These are phyloP conservation scores for Triticum timopheevii DNA, from an alignment of 176 grass and related monocot species.

Conservation along the genomic window DNA sequence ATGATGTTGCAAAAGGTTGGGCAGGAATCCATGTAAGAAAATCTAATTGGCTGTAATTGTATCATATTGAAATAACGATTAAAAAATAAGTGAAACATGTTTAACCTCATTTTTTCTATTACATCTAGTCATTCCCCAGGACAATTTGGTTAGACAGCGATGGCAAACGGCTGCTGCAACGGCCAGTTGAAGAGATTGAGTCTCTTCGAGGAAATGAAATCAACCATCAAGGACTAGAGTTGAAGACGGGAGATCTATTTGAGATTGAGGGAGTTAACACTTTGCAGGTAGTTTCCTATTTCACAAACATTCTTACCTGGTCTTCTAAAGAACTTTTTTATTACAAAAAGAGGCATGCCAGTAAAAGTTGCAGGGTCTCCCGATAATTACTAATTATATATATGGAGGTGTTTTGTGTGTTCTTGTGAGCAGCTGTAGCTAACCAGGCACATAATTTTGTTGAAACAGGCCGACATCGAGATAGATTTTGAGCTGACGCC, in stretches of 20 bases:
- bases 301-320: not conserved
- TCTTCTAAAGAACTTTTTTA: not conserved
- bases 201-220: constrained; percentile 54
- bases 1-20: constrained; percentile 71
- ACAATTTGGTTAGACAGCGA: constrained; percentile 62
- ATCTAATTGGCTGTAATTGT: not conserved
- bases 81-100: not conserved
- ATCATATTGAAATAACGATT: not conserved
- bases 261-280: constrained; percentile 53
- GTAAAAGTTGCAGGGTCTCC: not conserved
- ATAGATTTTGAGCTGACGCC: too few relatives aligned
- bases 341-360: not conserved
- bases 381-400: not conserved
- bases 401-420: too few relatives aligned
- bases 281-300: not conserved
- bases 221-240: constrained; percentile 32
- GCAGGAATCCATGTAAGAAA: constrained; percentile 69
- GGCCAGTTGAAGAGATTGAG: constrained; percentile 77
- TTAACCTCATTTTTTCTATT: not conserved
- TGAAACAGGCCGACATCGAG: too few relatives aligned
- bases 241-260: constrained; percentile 41
- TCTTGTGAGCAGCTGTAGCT: too few relatives aligned
- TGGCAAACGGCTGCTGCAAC: constrained; percentile 62
- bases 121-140: constrained; percentile 57
- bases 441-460: too few relatives aligned